These are phyloP conservation scores for Maudiozyma saulgeensis DNA, from an alignment of 805 yeast species.

Conservation along the genomic window DNA sequence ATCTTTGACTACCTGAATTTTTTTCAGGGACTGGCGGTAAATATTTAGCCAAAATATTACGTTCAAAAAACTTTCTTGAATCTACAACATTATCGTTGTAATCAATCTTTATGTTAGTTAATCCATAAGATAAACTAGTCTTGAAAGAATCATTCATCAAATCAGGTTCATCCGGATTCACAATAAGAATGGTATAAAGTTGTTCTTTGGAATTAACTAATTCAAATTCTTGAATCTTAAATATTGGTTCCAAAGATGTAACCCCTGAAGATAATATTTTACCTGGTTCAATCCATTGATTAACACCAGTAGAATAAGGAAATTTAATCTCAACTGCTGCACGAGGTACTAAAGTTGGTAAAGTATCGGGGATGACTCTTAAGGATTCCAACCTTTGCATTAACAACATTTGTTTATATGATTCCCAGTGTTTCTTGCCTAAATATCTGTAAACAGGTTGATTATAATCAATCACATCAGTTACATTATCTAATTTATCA, in stretches of 20 bases:
- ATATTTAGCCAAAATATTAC: slow-evolving; percentile 46
- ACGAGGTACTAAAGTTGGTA: slow-evolving; percentile 78
- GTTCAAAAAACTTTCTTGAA: slow-evolving; percentile 30
- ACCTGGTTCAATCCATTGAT: slow-evolving; percentile 76
- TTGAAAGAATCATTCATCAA: slow-evolving; percentile 53
- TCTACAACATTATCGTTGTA: slow-evolving; percentile 48
- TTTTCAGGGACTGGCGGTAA: slow-evolving; percentile 83
- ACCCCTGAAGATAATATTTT: slow-evolving; percentile 59
- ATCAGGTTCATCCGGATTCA: slow-evolving; percentile 90
- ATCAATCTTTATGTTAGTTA: slow-evolving; percentile 51
- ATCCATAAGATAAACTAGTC: slow-evolving; percentile 70
- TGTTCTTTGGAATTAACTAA: slow-evolving; percentile 32
- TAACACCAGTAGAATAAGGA: slow-evolving; percentile 54
- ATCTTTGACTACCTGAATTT: slow-evolving; percentile 74
- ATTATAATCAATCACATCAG: slow-evolving; percentile 48
- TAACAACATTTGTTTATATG: slow-evolving; percentile 57
- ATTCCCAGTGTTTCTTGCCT: slow-evolving; percentile 64
- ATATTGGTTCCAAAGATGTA: slow-evolving; percentile 66
- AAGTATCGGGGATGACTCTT: slow-evolving; percentile 83
- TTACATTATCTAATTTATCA: slow-evolving; percentile 30
- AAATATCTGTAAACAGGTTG: slow-evolving; percentile 74
- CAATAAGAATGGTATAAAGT: slow-evolving; percentile 67
- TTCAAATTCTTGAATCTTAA: slow-evolving; percentile 68
- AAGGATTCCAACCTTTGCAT: slow-evolving; percentile 90
- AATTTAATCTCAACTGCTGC: slow-evolving; percentile 70